Base-by-base conservation (phyloP, 2,329 filamentous ascomycete species). In the Dothistroma pini region DNA sequence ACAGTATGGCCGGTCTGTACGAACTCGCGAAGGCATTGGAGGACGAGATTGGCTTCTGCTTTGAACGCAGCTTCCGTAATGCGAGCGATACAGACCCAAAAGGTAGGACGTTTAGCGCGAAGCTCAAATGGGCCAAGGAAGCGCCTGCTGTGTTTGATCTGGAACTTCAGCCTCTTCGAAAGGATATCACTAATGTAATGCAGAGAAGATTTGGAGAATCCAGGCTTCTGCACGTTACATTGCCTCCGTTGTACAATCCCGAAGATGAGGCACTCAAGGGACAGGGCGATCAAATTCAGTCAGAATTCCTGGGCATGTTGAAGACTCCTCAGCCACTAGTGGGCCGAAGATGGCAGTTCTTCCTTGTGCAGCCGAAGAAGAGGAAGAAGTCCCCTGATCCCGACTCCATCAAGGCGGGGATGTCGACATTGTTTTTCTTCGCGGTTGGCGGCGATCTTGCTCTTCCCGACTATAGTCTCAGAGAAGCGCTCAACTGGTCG, bases 191-290 rank as follows among this genome's bases (percentile, higher is more conserved):
- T 2, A 67, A 60, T 49, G 56, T 64, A 6, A 54, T 75, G 9
- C 68, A 74, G 49, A 69, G 72, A 1, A 60, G 55, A 16, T 72
- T 71, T 34, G 74, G 73, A 1, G 68, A 73, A 4, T 73, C 79
- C 59, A 73, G 79, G 0, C 77, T 81, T 21, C 64, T 81, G 1
- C 77, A 77, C 47, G 60, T 81, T 2, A 70, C 72, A 2, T 56
- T 76, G 1, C 76, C 78, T 0, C 60, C 66, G 2, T 67, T 75
- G 14, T 56, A 65, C 1, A 65, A 59, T 2, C 66, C 64, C 5
- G 65, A 64, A 0, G n/a, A 12, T 1, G 35, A 38, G 16, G 11
- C 35, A 38, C 35, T 38, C 35, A 38, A 38, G 55, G 63, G 47
- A 53, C 47, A 29, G 66, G 54, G 60, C 70, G 14, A 64, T 56